phyloP scores from a whole-genome alignment of 441 rosid species.

The Erodium chrysanthum region DNA sequence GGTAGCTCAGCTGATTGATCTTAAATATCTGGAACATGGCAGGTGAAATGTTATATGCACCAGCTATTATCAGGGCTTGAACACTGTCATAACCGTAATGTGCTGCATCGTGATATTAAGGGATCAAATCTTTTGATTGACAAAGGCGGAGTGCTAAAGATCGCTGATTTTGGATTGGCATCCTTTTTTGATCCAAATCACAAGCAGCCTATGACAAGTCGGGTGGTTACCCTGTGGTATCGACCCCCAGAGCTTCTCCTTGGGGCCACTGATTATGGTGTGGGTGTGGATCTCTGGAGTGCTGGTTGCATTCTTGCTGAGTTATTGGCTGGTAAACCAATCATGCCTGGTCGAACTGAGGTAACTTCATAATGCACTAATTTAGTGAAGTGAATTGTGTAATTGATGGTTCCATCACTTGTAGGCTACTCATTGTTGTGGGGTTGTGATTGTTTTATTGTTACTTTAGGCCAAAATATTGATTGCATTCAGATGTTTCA shows the following conservation, averaged over 20 bases:
- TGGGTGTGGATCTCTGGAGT: conserved; percentile 20
- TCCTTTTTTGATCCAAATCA: conserved; percentile 46
- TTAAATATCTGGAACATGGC: conserved; percentile 16
- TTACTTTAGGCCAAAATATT: no score
- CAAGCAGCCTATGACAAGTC: conserved; percentile 50
- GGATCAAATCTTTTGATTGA: no score
- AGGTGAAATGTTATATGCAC: conserved; percentile 53
- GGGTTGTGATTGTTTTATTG: no score
- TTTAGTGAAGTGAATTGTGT: background rate
- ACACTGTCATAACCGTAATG: conserved; percentile 47
- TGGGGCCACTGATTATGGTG: conserved; percentile 56
- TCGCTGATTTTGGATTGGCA: conserved; percentile 50
- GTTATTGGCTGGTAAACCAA: conserved; percentile 50
- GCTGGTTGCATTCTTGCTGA: conserved; percentile 37
- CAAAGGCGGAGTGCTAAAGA: no score
- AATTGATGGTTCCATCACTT: background rate
- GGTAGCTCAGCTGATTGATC: background rate
- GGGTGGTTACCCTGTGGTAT: conserved; percentile 66
- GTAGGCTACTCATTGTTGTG: background rate
- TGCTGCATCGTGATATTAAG: conserved; percentile 48
- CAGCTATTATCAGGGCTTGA: conserved; percentile 52
- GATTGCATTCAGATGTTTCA: no score
- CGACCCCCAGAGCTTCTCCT: conserved; percentile 70
- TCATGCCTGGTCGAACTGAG: conserved; percentile 62
- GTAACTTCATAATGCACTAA: conserved; percentile 18